phyloP scores from a whole-genome alignment of 352 stramenopile species.

The Halophytophthora polymorphica region DNA sequence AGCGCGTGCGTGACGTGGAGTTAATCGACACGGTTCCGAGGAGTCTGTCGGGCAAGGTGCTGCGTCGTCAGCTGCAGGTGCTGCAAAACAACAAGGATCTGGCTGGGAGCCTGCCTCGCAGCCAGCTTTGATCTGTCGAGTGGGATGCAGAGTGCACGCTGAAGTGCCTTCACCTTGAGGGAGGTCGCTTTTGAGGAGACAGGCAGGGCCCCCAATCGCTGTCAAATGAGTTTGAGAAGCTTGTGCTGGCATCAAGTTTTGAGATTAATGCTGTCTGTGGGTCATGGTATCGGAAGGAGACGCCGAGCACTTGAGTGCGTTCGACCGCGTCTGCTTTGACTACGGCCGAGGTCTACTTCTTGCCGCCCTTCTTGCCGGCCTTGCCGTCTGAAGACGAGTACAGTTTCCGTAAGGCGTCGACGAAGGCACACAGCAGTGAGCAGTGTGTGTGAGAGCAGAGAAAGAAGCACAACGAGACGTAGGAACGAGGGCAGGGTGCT shows the following conservation, averaged over 20 bases:
- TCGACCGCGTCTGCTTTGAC: too few species aligned
- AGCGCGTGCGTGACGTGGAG: constrained; percentile 79
- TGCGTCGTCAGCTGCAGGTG: constrained; percentile 73
- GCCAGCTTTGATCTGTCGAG: not conserved
- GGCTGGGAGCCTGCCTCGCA: constrained; percentile 8
- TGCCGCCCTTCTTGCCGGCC: constrained; percentile 28
- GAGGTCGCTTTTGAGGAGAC: not conserved
- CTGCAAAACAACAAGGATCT: constrained; percentile 27
- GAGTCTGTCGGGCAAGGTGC: constrained; percentile 87
- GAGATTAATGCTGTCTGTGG: too few species aligned
- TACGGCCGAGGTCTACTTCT: constrained; percentile 10
- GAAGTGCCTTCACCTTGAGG: not conserved
- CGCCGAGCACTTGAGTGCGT: too few species aligned
- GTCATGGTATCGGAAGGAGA: too few species aligned
- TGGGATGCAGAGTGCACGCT: not conserved
- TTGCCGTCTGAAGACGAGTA: constrained; percentile 7
- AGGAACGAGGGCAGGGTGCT: constrained; percentile 16
- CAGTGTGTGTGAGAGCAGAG: not conserved
- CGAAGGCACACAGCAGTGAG: not conserved
- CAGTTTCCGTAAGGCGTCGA: not conserved
- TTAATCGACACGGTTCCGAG: constrained; percentile 90
- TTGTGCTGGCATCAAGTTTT: too few species aligned
- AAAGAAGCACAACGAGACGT: constrained; percentile 4
- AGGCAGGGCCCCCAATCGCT: too few species aligned
- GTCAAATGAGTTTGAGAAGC: too few species aligned